A percentile compares a stretch with the other conserved stretches of the same genome.
Conservation (phyloP, 1,284 basidiomycete species). For the Pyrrhoderma noxium region DNA sequence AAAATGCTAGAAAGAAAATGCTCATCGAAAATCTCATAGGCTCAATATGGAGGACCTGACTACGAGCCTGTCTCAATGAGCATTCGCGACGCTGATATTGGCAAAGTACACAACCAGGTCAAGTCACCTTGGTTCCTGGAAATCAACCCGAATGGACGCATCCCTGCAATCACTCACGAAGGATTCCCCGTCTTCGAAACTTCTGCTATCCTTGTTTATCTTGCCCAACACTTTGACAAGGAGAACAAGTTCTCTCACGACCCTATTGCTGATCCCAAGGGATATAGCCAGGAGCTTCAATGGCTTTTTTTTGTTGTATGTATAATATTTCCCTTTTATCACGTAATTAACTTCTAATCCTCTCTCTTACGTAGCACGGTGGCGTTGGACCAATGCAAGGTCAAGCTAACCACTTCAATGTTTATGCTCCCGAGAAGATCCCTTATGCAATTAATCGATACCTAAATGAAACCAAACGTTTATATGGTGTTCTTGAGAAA, state of each 20-base stretch:
- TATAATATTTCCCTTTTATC: conserved; percentile 15
- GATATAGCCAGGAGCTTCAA: conserved; percentile 53
- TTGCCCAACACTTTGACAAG: conserved; percentile 42
- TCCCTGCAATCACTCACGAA: conserved; percentile 41
- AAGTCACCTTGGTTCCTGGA: conserved; percentile 48
- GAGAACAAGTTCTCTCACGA: conserved; percentile 45
- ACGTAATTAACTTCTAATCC: neutral
- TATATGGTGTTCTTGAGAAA: conserved; percentile 71
- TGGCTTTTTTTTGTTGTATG: conserved; percentile 67
- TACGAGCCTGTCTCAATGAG: conserved; percentile 33
- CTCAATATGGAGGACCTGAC: conserved; percentile 34
- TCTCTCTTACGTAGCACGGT: conserved; percentile 39
- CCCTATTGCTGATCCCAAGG: conserved; percentile 29
- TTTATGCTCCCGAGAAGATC: conserved; percentile 52
- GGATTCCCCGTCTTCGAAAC: conserved; percentile 50
- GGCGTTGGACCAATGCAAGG: conserved; percentile 74
- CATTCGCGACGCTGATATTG: conserved; percentile 23
- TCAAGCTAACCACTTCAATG: conserved; percentile 57
- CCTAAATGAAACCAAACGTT: conserved; percentile 67
- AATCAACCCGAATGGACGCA: conserved; percentile 57
- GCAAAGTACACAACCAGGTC: conserved; percentile 35
- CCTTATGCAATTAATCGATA: conserved; percentile 36
- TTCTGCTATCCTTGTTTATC: conserved; percentile 47
- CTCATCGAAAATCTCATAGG: conserved; percentile 20
- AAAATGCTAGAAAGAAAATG: no score